phyloP scores from a whole-genome alignment of 176 grass and related monocot genomes.

The Zea luxurians region DNA sequence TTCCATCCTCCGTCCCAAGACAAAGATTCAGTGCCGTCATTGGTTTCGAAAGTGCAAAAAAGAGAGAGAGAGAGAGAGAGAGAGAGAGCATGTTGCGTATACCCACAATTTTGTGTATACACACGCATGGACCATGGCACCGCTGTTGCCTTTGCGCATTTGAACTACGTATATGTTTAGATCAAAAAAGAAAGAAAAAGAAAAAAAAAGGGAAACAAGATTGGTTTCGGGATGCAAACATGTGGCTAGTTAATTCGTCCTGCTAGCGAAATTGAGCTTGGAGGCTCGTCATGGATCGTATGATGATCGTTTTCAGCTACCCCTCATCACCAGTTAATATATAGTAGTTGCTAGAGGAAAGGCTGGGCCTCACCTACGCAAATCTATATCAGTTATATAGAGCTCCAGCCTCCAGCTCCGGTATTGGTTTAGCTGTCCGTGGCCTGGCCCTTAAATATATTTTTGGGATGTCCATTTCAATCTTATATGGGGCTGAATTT shows the following conservation, averaged over 20 bases:
- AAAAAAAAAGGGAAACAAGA: not conserved
- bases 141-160: not conserved
- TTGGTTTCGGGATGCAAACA: slow-evolving; percentile 9
- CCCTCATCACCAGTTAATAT: not conserved
- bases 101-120: too few relatives aligned
- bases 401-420: not conserved
- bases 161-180: not conserved
- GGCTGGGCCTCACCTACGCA: slow-evolving; percentile 39
- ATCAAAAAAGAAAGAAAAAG: not conserved
- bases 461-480: slow-evolving; percentile 41
- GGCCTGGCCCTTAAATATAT: slow-evolving; percentile 21
- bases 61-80: too few relatives aligned
- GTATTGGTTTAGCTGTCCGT: slow-evolving; percentile 46
- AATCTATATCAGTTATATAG: slow-evolving; percentile 22
- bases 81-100: not conserved
- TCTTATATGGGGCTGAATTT: slow-evolving; percentile 28
- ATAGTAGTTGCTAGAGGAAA: slow-evolving; percentile 5
- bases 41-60: not conserved
- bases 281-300: not conserved
- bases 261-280: not conserved
- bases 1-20: not conserved
- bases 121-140: too few relatives aligned
- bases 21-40: not conserved
- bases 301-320: slow-evolving; percentile 8
- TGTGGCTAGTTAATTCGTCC: not conserved